Evolutionary conservation across 495 filamentous ascomycete genomes (phyloP).

Genomic region (Cetradonia linearis): DNA sequence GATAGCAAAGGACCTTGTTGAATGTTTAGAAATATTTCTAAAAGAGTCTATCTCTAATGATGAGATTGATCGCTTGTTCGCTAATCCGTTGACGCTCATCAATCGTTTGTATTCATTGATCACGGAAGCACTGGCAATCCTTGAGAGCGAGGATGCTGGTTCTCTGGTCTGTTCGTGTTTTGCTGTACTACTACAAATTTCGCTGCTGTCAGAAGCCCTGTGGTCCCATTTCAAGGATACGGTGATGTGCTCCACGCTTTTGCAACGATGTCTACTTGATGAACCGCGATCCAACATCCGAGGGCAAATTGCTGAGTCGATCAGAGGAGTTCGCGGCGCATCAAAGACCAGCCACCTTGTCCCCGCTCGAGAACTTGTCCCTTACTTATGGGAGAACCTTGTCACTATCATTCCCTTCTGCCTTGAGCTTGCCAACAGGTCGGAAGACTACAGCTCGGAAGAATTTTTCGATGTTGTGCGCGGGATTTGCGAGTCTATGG

Average conservation of each 20-base stretch:
- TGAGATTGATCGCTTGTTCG: conserved; percentile 18
- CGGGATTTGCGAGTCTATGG: conserved; percentile 45
- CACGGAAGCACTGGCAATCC: conserved; percentile 4
- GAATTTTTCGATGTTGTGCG: conserved; percentile 48
- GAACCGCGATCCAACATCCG: conserved; percentile 33
- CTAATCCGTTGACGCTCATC: conserved; percentile 25
- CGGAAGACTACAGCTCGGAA: conserved; percentile 30
- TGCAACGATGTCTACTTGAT: conserved; percentile 32
- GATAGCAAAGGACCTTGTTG: conserved; percentile 21
- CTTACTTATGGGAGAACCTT: conserved; percentile 45
- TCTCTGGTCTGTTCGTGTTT: conserved; percentile 45
- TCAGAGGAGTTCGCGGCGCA: conserved; percentile 27
- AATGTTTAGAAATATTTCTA: conserved; percentile 30
- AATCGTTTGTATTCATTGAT: conserved; percentile 23
- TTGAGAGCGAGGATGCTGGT: conserved; percentile 20
- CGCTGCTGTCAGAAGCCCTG: conserved; percentile 45
- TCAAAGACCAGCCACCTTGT: conserved; percentile 11
- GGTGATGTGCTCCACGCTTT: conserved; percentile 35
- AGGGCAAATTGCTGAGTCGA: conserved; percentile 29
- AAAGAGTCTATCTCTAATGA: conserved; percentile 25
- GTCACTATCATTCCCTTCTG: conserved; percentile 40
- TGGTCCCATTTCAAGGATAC: conserved; percentile 48
- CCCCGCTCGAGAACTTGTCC: conserved; percentile 30
- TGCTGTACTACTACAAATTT: conserved; percentile 54
- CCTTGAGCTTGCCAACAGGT: conserved; percentile 30